These are phyloP conservation scores for Cyclocybe aegerita DNA, from an alignment of 768 basidiomycete species.

Conservation along the genomic window DNA sequence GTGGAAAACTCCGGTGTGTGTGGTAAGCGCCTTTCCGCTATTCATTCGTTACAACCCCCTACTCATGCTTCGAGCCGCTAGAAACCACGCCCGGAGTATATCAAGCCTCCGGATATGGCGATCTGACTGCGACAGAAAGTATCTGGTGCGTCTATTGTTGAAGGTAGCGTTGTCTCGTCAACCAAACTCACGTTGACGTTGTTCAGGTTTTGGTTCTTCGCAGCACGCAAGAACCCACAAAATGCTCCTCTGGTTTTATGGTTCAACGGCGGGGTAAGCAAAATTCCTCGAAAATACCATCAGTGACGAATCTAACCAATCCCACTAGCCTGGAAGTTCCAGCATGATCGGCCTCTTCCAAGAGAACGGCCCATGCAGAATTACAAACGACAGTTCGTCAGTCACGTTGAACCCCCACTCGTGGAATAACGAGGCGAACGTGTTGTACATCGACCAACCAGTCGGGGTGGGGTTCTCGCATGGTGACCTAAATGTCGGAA, in stretches of 20 bases:
- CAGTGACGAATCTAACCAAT: background rate
- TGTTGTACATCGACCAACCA: slow-evolving; percentile 66
- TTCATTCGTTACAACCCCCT: background rate
- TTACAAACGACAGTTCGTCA: slow-evolving; percentile 50
- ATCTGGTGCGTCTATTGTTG: slow-evolving; percentile 48
- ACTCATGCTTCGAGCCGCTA: slow-evolving; percentile 11
- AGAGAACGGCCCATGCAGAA: slow-evolving; percentile 75
- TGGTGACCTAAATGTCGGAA: slow-evolving; percentile 47
- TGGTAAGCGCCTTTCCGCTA: slow-evolving; percentile 27
- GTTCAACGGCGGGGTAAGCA: slow-evolving; percentile 62
- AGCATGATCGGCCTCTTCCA: slow-evolving; percentile 68
- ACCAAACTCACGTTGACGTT: background rate
- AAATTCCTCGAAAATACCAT: background rate
- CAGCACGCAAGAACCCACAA: slow-evolving; percentile 56
- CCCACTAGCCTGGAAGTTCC: slow-evolving; percentile 48
- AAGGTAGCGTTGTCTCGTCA: background rate
- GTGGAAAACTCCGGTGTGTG: slow-evolving; percentile 61
- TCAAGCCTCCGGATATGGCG: slow-evolving; percentile 65
- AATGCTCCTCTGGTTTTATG: slow-evolving; percentile 64
- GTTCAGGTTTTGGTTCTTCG: slow-evolving; percentile 70
- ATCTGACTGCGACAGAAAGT: slow-evolving; percentile 55
- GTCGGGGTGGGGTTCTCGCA: slow-evolving; percentile 65
- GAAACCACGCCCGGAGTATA: slow-evolving; percentile 64
- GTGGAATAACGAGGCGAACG: slow-evolving; percentile 58
- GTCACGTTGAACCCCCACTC: slow-evolving; percentile 53